Conservation (phyloP, 192 early-diverging fungal species). For the Linnemannia zychae region DNA sequence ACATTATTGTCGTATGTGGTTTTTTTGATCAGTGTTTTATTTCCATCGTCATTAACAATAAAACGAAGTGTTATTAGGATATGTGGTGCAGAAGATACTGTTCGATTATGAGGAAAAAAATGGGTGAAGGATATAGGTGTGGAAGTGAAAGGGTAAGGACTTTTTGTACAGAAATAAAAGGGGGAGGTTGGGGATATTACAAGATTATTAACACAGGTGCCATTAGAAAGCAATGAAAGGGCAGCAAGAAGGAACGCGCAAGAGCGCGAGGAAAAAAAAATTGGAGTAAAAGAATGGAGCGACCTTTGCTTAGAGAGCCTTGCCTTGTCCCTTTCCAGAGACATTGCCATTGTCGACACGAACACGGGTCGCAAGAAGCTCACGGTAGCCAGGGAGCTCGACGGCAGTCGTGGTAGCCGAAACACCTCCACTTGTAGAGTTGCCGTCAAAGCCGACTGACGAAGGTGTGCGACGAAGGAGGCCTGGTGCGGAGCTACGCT, state of each 20-base stretch:
- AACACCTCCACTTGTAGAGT: neutral
- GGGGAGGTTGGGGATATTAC: slow-evolving; percentile 1
- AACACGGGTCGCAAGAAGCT: slow-evolving; percentile 33
- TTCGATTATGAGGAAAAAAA: neutral
- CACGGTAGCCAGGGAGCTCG: slow-evolving; percentile 39
- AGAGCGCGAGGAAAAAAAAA: neutral
- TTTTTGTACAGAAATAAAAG: slow-evolving; percentile 28
- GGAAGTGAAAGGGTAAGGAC: neutral
- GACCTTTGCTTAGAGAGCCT: slow-evolving; percentile 31
- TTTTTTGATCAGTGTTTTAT: too few species aligned
- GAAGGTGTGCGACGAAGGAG: slow-evolving; percentile 6
- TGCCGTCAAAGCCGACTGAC: slow-evolving; percentile 1
- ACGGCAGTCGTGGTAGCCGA: slow-evolving; percentile 11
- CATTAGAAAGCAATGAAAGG: neutral
- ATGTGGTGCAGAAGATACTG: too few species aligned
- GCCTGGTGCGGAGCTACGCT: slow-evolving; percentile 7
- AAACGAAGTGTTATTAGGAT: neutral
- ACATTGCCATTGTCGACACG: slow-evolving; percentile 51
- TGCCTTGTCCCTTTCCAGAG: slow-evolving; percentile 57
- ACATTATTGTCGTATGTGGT: neutral
- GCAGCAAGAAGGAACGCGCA: neutral
- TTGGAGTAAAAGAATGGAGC: neutral
- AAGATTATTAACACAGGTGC: slow-evolving; percentile 19
- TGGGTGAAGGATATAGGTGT: neutral
- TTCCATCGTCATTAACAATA: neutral